A percentile compares a stretch with the other conserved stretches of the same genome.
Conservation (phyloP, 768 basidiomycete species). For the Suillus subluteus region DNA sequence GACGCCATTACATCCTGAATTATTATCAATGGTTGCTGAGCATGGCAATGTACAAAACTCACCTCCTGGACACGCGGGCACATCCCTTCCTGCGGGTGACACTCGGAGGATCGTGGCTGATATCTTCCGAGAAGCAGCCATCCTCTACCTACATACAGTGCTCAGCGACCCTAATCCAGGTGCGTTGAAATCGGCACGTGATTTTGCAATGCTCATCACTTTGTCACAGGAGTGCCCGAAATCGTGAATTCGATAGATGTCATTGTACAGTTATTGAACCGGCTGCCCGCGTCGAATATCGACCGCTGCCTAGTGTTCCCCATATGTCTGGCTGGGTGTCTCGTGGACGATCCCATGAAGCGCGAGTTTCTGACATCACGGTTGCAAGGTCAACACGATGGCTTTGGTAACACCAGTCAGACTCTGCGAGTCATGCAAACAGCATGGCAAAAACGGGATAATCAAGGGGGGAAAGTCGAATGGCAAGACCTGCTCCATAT, state of each 20-base stretch:
- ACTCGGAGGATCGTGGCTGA: conserved; percentile 51
- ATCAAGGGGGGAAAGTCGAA: conserved; percentile 54
- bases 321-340: conserved; percentile 71
- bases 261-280: conserved; percentile 56
- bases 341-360: conserved; percentile 65
- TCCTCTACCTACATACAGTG: conserved; percentile 72
- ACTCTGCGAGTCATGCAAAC: conserved; percentile 65
- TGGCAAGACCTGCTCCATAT: conserved; percentile 56
- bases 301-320: conserved; percentile 77
- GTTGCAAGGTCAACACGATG: conserved; percentile 55
- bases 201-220: conserved; percentile 10
- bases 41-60: conserved; percentile 20
- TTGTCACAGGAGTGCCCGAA: conserved; percentile 65
- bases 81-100: conserved; percentile 40
- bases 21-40: conserved; percentile 21
- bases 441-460: conserved; percentile 70
- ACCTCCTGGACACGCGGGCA: conserved; percentile 33
- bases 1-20: conserved; percentile 45
- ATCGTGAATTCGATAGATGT: conserved; percentile 59
- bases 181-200: conserved; percentile 36
- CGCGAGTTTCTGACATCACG: conserved; percentile 63
- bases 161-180: conserved; percentile 72
- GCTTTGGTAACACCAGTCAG: conserved; percentile 63
- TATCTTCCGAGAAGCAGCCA: conserved; percentile 67
- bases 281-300: conserved; percentile 57